Percentiles rank a stretch among this genome's conserved stretches.
Evolutionary conservation across 352 stramenopile genomes (phyloP).

Genomic region (Elongisporangium senticosum): DNA sequence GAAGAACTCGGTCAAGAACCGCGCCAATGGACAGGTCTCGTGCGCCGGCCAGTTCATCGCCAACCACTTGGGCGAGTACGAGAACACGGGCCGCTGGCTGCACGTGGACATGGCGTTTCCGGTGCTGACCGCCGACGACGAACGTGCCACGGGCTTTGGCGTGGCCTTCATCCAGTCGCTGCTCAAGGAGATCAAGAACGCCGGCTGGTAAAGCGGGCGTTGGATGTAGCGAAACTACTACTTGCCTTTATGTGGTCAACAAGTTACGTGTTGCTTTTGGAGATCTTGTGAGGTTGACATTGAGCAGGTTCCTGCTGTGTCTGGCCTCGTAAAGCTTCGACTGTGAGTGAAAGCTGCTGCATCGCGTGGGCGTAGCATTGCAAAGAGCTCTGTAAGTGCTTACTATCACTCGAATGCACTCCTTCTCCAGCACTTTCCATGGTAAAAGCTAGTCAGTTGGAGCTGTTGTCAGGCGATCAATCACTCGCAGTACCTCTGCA

Average conservation of each 20-base stretch:
- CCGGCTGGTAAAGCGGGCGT: slow-evolving; percentile 33
- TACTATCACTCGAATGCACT: neutral
- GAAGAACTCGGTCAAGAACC: slow-evolving; percentile 96
- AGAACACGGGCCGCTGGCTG: slow-evolving; percentile 85
- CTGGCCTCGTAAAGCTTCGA: neutral
- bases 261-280: neutral
- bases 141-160: slow-evolving; percentile 90
- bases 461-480: neutral
- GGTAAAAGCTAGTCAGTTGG: neutral
- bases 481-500: slow-evolving; percentile 3
- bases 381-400: neutral
- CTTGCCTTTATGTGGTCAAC: slow-evolving; percentile 3
- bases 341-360: neutral
- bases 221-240: neutral
- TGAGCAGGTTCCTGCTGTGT: neutral
- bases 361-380: slow-evolving; percentile 3
- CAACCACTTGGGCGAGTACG: slow-evolving; percentile 87
- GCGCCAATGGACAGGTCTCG: slow-evolving; percentile 87
- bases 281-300: neutral
- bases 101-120: slow-evolving; percentile 96
- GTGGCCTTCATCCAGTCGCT: slow-evolving; percentile 86
- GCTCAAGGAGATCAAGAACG: slow-evolving; percentile 47
- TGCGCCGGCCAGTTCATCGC: slow-evolving; percentile 96
- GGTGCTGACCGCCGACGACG: slow-evolving; percentile 58
- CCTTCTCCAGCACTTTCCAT: slow-evolving; percentile 1